Evolutionary conservation across 345 rosid genomes (phyloP), one percentile per base, ranked within the genome.

Genomic region (Eucalyptus dawsonii): DNA sequence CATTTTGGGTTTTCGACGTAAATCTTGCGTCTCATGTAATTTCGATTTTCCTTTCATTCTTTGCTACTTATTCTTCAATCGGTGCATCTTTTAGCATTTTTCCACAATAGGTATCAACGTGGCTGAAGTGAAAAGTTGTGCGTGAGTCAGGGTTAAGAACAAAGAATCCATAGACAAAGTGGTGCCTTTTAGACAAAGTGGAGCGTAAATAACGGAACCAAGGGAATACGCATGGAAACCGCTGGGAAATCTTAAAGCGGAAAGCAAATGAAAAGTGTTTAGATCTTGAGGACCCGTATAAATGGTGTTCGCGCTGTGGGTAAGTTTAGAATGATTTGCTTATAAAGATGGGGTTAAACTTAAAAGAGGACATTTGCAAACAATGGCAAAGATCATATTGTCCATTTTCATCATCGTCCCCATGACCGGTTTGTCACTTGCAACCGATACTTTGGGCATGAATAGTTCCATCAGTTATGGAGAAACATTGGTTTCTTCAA

Each of bases 401-500:
- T 89, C 42, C 88, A 13, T 86, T 42, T 24, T 69, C 29, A 86
- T 86, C 49, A 42, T 27, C 14, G 44, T 37, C 15, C 17, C 27
- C 24, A 44, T 37, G 54, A n/a, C 31, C 11, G 14, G 65, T 17
- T 87, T 87, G 37, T 87, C 88, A 24, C 37, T 81, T 13, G 88
- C 88, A 83, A 45, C 67, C 27, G 89, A 89, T 45, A 86, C 51
- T n/a, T 37, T 89, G 47, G 27, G 31, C 47, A 6, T 81, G 40
- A 86, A 17, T 49, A 87, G 27, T 25, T 49, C 90, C 40, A 58
- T 88, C 14, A 25, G 50, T 51, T 44, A 56, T 45, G 72, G 88
- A 4, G 88, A 89, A 42, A 90, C 90, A 25, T 47, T 89, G 44
- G 87, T 88, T 65, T 92, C 92, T 27, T 50, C 89, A 2, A 42